Evolutionary conservation across 768 basidiomycete species (phyloP), one percentile per base, ranked within the genome.

Genomic region (Lentinula detonsa): DNA sequence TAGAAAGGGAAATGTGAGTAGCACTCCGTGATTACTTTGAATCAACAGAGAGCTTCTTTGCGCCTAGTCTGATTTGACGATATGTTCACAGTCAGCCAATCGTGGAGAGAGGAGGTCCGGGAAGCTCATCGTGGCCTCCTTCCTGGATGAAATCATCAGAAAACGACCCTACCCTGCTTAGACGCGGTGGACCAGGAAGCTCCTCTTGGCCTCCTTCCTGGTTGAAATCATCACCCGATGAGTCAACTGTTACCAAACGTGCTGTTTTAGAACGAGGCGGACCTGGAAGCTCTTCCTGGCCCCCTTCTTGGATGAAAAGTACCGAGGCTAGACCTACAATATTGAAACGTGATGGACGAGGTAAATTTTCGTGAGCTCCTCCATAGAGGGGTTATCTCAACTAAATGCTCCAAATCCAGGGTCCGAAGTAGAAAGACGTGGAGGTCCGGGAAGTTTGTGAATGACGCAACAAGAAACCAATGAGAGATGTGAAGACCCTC

Each of bases 271-370:
- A n/a, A 5, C 11, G 35, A 33, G 35, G 53, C 7, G 53, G 31
- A 37, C 55, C 55, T 40, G 55, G 55, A 40, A 40, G 37, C 15
- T 56, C 55, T 16, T 56, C 55, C 10, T 56, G 55, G 55, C 55
- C 55, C 8, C 55, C 55, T 56, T 45, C 55, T 40, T 56, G 55
- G 55, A 10, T 45, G 37, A 56, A 56, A 56, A 6, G 23, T 23
- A 23, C 55, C 13, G 55, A 56, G 4, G 37, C 8, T 7, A 56
- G 33, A 8, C 21, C 18, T 4, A 33, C 37, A 15, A 10, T 56
- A 6, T 28, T 43, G n/a, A 39, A 13, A 56, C 55, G 55, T 6
- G 55, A 40, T 31, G 55, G 55, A 9, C 55, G 40, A 42, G 55
- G 55, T 13, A 56, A 40, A 21, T 56, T 40, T 9, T 56, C 42